Base-by-base conservation (phyloP, 1,284 basidiomycete genomes). In the Agaricales sp. region DNA sequence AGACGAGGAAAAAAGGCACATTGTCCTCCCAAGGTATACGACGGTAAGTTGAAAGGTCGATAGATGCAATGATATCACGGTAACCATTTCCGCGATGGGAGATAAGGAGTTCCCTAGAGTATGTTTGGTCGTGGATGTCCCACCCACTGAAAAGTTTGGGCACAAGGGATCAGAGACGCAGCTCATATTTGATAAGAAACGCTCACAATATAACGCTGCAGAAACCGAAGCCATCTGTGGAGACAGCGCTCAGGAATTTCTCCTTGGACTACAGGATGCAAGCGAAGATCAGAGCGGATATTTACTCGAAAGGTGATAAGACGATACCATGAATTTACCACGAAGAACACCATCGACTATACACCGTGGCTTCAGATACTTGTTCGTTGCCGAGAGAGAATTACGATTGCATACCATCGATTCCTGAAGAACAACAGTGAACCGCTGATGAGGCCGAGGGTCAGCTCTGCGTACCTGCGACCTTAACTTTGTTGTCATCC, bases 81-180 rank as follows among this genome's bases (percentile, higher is more conserved):
- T 93, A 98, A 0, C 95, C 95, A 58, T 97, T 98, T 20, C 74
- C 76, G 58, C 77, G 80, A 68, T 95, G 97, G 18, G 92, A 94
- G 47, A 99, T 88, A 19, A 87, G 70, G 6, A 97, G 77, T 64
- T 98, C 95, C 22, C 75, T 77, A 2, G 80, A 74, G 66, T 98
- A 95, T 2, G 86, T 78, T 1, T 73, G 58, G 61, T 96, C 93
- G 57, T 95, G 90, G 22, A 92, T 80, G 61, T 93, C 90, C 90
- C 87, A 90, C 49, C 87, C 87, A 55, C 87, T 89, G 55, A 25
- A 30, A 38, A 21, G 24, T 6, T 30, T 30, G 26, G 6, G 43
- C 13, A 47, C 38, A 45, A 13, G 43, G 46, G 24, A 22, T 4
- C 4, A 13, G 11, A 45, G 11, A 21, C 19, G 12, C 44, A 22